Conservation (phyloP, 2,329 filamentous ascomycete species). For the Metarhizium humberi region DNA sequence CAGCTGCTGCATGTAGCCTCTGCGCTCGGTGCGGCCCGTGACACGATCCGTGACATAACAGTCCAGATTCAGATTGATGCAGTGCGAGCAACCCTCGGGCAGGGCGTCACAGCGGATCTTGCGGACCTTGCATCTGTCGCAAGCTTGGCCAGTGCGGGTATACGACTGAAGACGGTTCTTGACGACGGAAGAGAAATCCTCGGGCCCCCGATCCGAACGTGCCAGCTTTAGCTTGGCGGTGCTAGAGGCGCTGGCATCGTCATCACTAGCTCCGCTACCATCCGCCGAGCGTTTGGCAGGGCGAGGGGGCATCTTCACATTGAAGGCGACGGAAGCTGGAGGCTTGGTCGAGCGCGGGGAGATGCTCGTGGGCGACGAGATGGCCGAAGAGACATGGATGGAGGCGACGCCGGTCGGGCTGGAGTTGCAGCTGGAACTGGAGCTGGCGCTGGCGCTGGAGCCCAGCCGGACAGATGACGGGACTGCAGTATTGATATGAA, state of each 20-base stretch:
- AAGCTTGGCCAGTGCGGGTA: constrained; percentile 69
- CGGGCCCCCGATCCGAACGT: constrained; percentile 35
- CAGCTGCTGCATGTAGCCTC: constrained; percentile 69
- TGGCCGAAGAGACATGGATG: constrained; percentile 3
- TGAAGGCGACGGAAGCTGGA: background rate
- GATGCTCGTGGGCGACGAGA: constrained; percentile 7
- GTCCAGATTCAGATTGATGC: constrained; percentile 63
- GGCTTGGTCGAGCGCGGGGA: constrained; percentile 7
- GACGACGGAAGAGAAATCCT: constrained; percentile 46
- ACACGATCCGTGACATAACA: constrained; percentile 84
- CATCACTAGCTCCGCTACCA: constrained; percentile 25
- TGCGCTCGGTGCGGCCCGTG: constrained; percentile 67
- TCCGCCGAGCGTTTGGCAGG: constrained; percentile 28
- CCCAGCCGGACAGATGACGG: background rate
- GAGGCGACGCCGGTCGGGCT: constrained; percentile 8
- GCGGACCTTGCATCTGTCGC: constrained; percentile 81
- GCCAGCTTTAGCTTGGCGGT: constrained; percentile 36
- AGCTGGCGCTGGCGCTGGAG: background rate
- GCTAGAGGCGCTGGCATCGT: constrained; percentile 10
- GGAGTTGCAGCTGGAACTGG: constrained; percentile 3
- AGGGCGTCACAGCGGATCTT: constrained; percentile 83
- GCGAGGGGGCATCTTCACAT: constrained; percentile 9
- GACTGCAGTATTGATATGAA: background rate
- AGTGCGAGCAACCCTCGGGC: constrained; percentile 74
- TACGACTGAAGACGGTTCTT: constrained; percentile 47